Percentiles rank a stretch among this genome's conserved stretches.
phyloP scores from a whole-genome alignment of 768 basidiomycete genomes.

The Mycena albidolilacea region DNA sequence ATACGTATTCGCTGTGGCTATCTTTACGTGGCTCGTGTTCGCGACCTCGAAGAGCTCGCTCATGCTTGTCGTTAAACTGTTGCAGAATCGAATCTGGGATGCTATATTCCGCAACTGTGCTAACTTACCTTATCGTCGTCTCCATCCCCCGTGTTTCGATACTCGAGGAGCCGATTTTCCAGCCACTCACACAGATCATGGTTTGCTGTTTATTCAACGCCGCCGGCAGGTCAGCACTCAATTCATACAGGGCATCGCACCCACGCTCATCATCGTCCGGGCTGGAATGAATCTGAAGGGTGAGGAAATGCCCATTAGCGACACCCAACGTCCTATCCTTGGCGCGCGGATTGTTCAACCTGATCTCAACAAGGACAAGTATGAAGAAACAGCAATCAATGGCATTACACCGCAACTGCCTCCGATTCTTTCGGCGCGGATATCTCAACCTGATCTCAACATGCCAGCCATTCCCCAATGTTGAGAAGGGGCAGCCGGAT shows the following conservation, averaged over 20 bases:
- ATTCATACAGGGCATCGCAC: slow-evolving; percentile 48
- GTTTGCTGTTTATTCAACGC: slow-evolving; percentile 35
- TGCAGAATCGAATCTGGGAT: slow-evolving; percentile 50
- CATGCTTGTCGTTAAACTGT: too few species aligned
- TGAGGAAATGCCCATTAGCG: too few species aligned
- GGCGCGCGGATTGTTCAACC: neutral
- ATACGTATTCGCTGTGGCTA: slow-evolving; percentile 47
- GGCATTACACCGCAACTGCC: too few species aligned
- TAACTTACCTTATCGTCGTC: slow-evolving; percentile 40
- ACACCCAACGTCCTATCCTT: too few species aligned
- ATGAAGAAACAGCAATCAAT: too few species aligned
- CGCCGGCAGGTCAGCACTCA: neutral
- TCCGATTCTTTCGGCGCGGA: too few species aligned
- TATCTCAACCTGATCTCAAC: too few species aligned
- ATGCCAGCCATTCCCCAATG: too few species aligned
- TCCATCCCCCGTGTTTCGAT: neutral
- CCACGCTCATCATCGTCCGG: slow-evolving; percentile 51
- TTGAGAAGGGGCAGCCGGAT: too few species aligned
- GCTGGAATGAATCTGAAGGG: slow-evolving; percentile 34
- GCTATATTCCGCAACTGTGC: slow-evolving; percentile 48
- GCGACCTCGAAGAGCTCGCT: neutral
- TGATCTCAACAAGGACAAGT: neutral
- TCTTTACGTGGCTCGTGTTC: slow-evolving; percentile 41
- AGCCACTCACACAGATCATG: slow-evolving; percentile 48
- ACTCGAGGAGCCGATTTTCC: slow-evolving; percentile 18